Percentiles rank a stretch among this genome's conserved stretches.
phyloP scores from a whole-genome alignment of 225 moss, liverwort and hornwort genomes.

The Climacium dendroides region DNA sequence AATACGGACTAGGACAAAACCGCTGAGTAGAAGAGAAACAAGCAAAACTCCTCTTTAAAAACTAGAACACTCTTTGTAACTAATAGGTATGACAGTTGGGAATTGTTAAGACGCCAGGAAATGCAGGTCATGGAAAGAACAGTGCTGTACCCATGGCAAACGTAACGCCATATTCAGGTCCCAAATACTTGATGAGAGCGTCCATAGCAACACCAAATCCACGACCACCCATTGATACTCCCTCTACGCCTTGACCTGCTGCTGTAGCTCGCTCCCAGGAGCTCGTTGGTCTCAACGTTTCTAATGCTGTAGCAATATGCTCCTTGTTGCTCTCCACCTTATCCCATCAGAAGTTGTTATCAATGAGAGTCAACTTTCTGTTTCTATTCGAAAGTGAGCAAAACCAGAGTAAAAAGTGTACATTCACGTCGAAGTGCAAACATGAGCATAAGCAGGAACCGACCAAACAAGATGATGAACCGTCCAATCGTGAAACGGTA shows the following conservation, averaged over 20 bases:
- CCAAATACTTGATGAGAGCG: constrained; percentile 89
- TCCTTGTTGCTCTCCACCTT: constrained; percentile 98
- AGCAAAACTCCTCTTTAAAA: neutral
- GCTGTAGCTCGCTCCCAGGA: constrained; percentile 98
- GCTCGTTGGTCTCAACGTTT: constrained; percentile 92
- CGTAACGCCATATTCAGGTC: constrained; percentile 83
- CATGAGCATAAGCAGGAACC: neutral
- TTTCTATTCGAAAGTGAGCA: neutral
- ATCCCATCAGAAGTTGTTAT: neutral
- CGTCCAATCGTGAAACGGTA: neutral
- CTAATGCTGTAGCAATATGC: constrained; percentile 84
- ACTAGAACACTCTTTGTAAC: neutral
- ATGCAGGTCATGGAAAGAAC: neutral
- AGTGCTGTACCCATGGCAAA: constrained; percentile 79
- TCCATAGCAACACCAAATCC: constrained; percentile 99
- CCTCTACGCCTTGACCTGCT: constrained; percentile 91
- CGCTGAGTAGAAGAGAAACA: neutral
- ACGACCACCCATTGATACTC: constrained; percentile 85
- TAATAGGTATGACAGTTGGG: neutral
- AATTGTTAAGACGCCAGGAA: neutral
- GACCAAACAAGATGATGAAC: neutral
- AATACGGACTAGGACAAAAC: neutral
- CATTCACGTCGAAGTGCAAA: neutral
- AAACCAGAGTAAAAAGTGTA: neutral
- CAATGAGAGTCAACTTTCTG: neutral